Conservation (phyloP, 805 yeast genomes). For the Kuraishia hungarica region DNA sequence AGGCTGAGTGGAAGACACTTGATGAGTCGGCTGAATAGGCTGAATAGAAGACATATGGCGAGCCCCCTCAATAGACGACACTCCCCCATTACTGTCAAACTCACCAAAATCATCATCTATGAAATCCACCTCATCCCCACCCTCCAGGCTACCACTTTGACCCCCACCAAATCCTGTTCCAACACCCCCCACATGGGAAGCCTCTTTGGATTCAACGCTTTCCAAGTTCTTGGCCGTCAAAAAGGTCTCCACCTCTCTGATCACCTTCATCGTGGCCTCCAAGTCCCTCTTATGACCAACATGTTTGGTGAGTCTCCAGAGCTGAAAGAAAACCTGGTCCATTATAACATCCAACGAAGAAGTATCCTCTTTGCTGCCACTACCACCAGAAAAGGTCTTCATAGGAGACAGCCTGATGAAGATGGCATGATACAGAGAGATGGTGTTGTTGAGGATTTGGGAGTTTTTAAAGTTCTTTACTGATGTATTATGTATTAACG, state of each 20-base stretch:
- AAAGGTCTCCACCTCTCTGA: conserved; percentile 11
- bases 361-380: conserved; percentile 12
- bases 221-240: conserved; percentile 11
- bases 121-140: background rate
- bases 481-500: conserved; percentile 43
- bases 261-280: conserved; percentile 9
- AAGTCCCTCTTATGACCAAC: conserved; percentile 15
- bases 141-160: too few species aligned
- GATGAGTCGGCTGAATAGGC: too few species aligned
- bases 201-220: conserved; percentile 4
- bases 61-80: background rate
- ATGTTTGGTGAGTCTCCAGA: conserved; percentile 23
- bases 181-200: background rate
- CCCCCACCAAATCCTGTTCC: background rate
- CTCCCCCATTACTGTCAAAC: conserved; percentile 2
- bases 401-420: conserved; percentile 16
- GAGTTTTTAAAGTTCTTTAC: conserved; percentile 21
- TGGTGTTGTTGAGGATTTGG: conserved; percentile 19
- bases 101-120: conserved; percentile 8
- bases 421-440: conserved; percentile 19
- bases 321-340: conserved; percentile 22
- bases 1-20: background rate
- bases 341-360: conserved; percentile 13
- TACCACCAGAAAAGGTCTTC: conserved; percentile 10
- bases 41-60: background rate